Percentiles rank a stretch among this genome's conserved stretches.
These are phyloP conservation scores for Scleroderma citrinum DNA, from an alignment of 768 basidiomycete species.

Conservation along the genomic window DNA sequence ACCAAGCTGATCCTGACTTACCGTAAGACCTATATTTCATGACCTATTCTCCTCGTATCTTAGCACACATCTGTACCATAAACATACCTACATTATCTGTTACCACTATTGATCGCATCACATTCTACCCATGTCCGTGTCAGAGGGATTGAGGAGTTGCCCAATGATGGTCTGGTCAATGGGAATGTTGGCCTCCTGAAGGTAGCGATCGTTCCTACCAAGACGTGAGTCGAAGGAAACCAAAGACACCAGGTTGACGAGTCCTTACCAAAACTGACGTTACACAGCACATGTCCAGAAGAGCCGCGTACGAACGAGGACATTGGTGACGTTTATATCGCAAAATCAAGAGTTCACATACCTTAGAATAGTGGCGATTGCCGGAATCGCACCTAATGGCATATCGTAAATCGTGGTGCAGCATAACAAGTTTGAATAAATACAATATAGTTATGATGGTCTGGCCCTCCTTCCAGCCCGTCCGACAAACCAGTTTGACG, in stretches of 20 bases:
- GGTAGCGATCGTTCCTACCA: conserved; percentile 49
- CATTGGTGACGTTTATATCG: background rate
- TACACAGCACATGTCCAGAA: background rate
- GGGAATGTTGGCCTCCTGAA: conserved; percentile 36
- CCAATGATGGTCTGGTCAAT: conserved; percentile 36
- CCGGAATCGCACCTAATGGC: conserved; percentile 82
- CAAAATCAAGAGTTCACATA: background rate
- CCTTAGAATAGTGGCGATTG: conserved; percentile 88
- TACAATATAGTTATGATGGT: conserved; percentile 84
- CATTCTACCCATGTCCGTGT: conserved; percentile 4
- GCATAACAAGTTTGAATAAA: conserved; percentile 14
- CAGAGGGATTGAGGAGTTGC: conserved; percentile 32
- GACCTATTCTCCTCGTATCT: conserved; percentile 2
- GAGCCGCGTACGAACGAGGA: too few species aligned
- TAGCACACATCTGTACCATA: conserved; percentile 26
- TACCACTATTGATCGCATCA: conserved; percentile 11
- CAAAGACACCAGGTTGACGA: background rate
- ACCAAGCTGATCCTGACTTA: conserved; percentile 7
- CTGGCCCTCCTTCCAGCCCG: conserved; percentile 64
- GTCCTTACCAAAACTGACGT: conserved; percentile 44
- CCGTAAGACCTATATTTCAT: conserved; percentile 1
- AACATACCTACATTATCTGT: conserved; percentile 14
- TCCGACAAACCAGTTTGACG: conserved; percentile 67
- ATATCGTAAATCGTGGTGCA: background rate
- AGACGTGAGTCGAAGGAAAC: background rate